A percentile compares a stretch with the other conserved stretches of the same genome.
These are phyloP conservation scores for Helianthus tuberosus DNA, from an alignment of 129 eudicot genomes.

Conservation along the genomic window DNA sequence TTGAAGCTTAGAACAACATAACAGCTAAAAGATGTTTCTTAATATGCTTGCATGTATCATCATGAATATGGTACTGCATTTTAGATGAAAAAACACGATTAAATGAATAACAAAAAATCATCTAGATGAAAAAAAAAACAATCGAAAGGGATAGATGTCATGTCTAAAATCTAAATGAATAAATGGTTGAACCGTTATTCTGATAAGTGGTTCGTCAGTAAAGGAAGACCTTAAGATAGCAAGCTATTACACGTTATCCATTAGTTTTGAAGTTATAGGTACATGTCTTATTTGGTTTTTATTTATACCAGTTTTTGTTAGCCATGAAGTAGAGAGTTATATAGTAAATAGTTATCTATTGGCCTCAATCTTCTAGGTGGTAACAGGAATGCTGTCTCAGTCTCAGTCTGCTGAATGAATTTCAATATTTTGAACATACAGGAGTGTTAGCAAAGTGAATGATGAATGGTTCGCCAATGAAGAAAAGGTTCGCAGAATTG, in stretches of 20 bases:
- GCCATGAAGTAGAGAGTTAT: constrained; percentile 23
- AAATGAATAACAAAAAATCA: neutral
- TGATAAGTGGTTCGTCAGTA: neutral
- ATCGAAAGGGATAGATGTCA: neutral
- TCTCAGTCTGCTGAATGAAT: constrained; percentile 22
- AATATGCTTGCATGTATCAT: neutral
- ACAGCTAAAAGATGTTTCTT: neutral
- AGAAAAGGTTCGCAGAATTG: constrained; percentile 79
- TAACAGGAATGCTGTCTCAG: constrained; percentile 24
- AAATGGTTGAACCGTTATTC: neutral
- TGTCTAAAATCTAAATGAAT: neutral
- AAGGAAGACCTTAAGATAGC: neutral
- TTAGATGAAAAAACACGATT: neutral
- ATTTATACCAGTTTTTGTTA: neutral
- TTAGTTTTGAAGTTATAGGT: constrained; percentile 5
- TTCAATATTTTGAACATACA: constrained; percentile 41
- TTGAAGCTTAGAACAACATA: constrained; percentile 5
- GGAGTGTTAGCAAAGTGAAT: constrained; percentile 96
- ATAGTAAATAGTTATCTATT: constrained; percentile 14
- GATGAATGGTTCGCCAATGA: constrained; percentile 99
- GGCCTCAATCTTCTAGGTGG: constrained; percentile 31
- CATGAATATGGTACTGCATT: neutral
- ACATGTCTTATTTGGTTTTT: constrained; percentile 14
- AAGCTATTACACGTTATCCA: neutral
- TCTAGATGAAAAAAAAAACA: neutral